Percentiles rank a stretch among this genome's conserved stretches.
phyloP scores from a whole-genome alignment of 768 basidiomycete species.

The Lentinus brumalis region DNA sequence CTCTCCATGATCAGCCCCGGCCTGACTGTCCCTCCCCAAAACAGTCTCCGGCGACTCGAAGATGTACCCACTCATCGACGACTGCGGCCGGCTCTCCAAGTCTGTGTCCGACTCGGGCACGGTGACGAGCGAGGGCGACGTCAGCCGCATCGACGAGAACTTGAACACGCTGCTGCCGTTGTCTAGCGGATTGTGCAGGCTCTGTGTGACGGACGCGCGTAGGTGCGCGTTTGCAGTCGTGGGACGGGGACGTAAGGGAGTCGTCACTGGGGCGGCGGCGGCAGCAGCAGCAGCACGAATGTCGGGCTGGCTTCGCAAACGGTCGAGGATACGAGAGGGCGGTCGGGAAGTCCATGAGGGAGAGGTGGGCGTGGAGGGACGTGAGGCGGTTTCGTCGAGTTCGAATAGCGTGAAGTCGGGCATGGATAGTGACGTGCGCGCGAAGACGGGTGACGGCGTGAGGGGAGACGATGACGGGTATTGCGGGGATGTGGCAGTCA shows the following conservation, averaged over 20 bases:
- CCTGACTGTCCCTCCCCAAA: background rate
- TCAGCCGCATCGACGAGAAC: slow-evolving; percentile 6
- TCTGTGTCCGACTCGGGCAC: slow-evolving; percentile 8
- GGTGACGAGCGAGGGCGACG: slow-evolving; percentile 13
- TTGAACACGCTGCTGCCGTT: background rate
- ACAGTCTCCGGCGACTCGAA: background rate
- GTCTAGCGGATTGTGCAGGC: slow-evolving; percentile 3
- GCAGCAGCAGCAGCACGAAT: background rate
- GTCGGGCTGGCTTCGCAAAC: slow-evolving; percentile 6
- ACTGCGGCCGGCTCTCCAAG: slow-evolving; percentile 3
- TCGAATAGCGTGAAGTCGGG: background rate
- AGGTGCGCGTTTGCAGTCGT: background rate
- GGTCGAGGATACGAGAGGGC: background rate
- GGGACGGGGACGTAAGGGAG: background rate
- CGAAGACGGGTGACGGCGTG: background rate
- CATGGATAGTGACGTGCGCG: background rate
- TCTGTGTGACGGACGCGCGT: slow-evolving; percentile 1
- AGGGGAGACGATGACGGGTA: background rate
- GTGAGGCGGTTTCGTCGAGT: background rate
- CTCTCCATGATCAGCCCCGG: background rate
- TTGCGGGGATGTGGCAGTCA: background rate
- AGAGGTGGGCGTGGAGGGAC: background rate
- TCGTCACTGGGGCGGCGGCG: background rate
- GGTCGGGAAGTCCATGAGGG: background rate
- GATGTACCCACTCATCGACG: slow-evolving; percentile 7